A percentile compares a stretch with the other conserved stretches of the same genome.
phyloP scores from a whole-genome alignment of 176 grass and related monocot species.

The Musa troglodytarum region DNA sequence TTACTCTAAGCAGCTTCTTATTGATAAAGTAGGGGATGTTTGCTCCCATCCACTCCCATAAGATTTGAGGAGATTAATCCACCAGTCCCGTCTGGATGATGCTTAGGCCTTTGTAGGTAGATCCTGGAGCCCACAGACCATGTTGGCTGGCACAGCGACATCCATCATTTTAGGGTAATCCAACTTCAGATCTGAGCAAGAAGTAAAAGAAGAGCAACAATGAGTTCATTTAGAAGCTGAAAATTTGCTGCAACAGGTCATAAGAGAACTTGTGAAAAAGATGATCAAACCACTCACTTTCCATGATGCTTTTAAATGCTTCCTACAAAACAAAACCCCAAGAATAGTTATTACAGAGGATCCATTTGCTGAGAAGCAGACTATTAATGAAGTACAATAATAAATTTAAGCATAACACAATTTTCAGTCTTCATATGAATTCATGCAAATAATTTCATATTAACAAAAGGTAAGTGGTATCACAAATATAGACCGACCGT shows the following conservation, averaged over 20 bases:
- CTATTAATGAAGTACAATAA: neutral
- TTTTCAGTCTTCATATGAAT: no score
- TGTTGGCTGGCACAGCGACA: constrained; percentile 66
- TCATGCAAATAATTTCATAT: no score
- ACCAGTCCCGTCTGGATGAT: neutral
- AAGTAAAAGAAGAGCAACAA: neutral
- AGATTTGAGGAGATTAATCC: neutral
- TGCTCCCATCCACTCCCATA: neutral
- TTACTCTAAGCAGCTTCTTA: neutral
- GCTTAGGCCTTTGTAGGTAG: constrained; percentile 34
- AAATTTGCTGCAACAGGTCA: neutral
- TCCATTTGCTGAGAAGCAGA: constrained; percentile 5
- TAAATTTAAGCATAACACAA: neutral
- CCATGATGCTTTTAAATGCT: constrained; percentile 79
- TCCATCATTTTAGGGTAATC: constrained; percentile 90
- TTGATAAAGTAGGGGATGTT: neutral
- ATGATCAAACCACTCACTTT: constrained; percentile 44
- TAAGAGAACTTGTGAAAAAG: neutral
- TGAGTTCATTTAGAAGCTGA: neutral
- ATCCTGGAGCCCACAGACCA: constrained; percentile 83
- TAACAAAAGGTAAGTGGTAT: no score
- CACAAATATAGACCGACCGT: neutral
- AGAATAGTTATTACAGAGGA: neutral
- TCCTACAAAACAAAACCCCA: constrained; percentile 36
- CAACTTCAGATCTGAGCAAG: constrained; percentile 65